These are phyloP conservation scores for Eucalyptus curtisii DNA, from an alignment of 345 rosid genomes.

Conservation along the genomic window DNA sequence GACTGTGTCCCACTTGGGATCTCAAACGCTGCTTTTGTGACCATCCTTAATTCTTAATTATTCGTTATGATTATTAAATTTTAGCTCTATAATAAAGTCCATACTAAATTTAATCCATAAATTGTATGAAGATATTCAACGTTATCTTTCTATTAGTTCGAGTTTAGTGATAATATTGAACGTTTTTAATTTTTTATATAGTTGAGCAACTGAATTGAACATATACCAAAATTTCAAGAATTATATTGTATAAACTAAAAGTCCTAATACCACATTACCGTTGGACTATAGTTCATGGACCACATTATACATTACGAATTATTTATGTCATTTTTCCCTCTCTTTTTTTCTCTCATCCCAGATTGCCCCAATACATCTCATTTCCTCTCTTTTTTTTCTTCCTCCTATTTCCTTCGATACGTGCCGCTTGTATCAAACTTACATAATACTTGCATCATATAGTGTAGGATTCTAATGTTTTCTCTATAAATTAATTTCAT, in stretches of 20 bases:
- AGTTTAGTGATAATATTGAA: rapidly evolving
- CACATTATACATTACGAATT: too few species aligned
- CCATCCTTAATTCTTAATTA: rapidly evolving
- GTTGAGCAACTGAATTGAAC: rapidly evolving
- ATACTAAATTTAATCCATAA: too few species aligned
- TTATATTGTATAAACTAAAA: too few species aligned
- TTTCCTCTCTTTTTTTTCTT: too few species aligned
- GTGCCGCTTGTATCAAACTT: too few species aligned
- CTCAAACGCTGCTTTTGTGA: not conserved
- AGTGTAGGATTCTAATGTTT: rapidly evolving
- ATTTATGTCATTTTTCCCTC: too few species aligned
- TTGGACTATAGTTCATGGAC: too few species aligned
- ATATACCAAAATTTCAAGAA: rapidly evolving
- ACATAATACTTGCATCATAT: rapidly evolving
- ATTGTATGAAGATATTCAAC: too few species aligned
- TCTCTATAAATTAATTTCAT: too few species aligned
- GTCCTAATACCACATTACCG: rapidly evolving
- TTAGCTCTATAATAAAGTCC: rapidly evolving
- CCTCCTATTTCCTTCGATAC: too few species aligned
- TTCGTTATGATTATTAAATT: rapidly evolving
- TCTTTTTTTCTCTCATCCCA: too few species aligned
- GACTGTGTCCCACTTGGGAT: not conserved
- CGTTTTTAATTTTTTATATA: rapidly evolving
- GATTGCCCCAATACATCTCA: too few species aligned
- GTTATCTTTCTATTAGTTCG: rapidly evolving